These are phyloP conservation scores for Diaporthe amygdali DNA, from an alignment of 2,329 filamentous ascomycete genomes.

Conservation along the genomic window DNA sequence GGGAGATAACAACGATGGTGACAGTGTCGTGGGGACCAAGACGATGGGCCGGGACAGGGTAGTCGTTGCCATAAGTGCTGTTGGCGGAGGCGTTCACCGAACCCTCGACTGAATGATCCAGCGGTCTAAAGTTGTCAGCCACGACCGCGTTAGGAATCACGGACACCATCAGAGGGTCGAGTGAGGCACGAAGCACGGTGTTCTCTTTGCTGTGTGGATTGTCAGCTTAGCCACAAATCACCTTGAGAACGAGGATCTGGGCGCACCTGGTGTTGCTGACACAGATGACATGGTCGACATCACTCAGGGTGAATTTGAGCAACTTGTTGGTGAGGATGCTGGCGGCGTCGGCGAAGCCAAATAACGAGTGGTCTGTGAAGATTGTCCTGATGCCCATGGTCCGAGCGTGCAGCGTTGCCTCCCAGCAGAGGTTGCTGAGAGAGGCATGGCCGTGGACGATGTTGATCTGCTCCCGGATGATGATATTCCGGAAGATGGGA, in stretches of 20 bases:
- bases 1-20: conserved; percentile 95
- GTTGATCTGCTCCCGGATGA: conserved; percentile 91
- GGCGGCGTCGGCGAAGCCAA: conserved; percentile 94
- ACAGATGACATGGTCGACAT: conserved; percentile 97
- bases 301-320: conserved; percentile 92
- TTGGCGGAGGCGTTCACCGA: conserved; percentile 22
- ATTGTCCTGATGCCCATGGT: conserved; percentile 97
- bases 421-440: conserved; percentile 90
- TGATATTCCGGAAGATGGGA: conserved; percentile 94
- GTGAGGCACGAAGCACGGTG: conserved; percentile 89
- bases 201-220: conserved; percentile 81
- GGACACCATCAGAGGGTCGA: conserved; percentile 96
- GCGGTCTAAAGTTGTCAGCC: conserved; percentile 89
- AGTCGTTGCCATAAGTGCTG: conserved; percentile 45
- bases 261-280: conserved; percentile 94
- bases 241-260: neutral
- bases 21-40: conserved; percentile 86
- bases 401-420: conserved; percentile 90
- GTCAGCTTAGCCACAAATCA: conserved; percentile 27
- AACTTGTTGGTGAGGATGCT: conserved; percentile 98
- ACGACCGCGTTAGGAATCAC: conserved; percentile 98
- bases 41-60: conserved; percentile 61
- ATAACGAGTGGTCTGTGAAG: conserved; percentile 96
- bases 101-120: conserved; percentile 48
- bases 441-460: conserved; percentile 98